phyloP scores from a whole-genome alignment of 371 early-diverging fungal species.

The Mortierella polycephala region DNA sequence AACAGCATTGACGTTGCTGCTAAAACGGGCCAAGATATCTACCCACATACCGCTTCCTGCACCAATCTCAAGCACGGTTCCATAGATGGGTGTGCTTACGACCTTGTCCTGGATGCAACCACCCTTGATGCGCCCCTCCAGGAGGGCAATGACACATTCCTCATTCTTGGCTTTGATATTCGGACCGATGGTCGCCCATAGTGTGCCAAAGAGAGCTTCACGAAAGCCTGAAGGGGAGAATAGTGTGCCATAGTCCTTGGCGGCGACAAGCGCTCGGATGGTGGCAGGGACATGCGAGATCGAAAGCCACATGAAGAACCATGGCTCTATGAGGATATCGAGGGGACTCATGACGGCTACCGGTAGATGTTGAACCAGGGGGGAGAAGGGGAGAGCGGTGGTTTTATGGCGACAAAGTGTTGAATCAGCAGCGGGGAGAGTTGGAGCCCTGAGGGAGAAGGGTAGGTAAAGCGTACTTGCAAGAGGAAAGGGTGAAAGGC shows the following conservation, averaged over 20 bases:
- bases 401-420: constrained; percentile 1
- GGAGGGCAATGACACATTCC: constrained; percentile 14
- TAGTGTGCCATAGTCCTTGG: constrained; percentile 19
- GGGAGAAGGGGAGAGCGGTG: neutral
- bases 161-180: constrained; percentile 3
- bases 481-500: no score
- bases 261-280: constrained; percentile 6
- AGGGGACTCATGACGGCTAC: constrained; percentile 6
- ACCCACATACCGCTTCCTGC: constrained; percentile 23
- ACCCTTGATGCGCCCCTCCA: constrained; percentile 20
- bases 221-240: constrained; percentile 17
- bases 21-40: constrained; percentile 22
- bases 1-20: neutral
- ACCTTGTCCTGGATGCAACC: constrained; percentile 10
- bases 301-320: constrained; percentile 15
- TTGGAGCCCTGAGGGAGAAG: neutral
- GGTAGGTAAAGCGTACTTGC: no score
- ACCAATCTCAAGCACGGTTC: constrained; percentile 21
- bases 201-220: constrained; percentile 16
- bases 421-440: constrained; percentile 1
- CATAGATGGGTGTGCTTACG: constrained; percentile 16
- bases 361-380: neutral
- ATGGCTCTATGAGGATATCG: constrained; percentile 4
- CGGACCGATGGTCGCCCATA: constrained; percentile 14
- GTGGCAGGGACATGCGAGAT: constrained; percentile 11